phyloP scores from a whole-genome alignment of 2,329 filamentous ascomycete species.

The Reticulascus tulasneorum region DNA sequence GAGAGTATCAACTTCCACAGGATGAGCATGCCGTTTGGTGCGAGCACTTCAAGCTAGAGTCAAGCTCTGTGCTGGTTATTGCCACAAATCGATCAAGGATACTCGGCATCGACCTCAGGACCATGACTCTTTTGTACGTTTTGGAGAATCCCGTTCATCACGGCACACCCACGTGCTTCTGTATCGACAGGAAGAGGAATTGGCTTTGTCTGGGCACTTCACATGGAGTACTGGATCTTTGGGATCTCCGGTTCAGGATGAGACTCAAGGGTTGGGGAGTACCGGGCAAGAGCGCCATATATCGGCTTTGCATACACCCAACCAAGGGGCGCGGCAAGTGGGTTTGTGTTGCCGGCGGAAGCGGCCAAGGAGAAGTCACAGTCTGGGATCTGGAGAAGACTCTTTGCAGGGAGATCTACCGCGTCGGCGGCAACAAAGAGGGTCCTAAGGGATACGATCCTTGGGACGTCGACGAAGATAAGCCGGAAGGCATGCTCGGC shows the following conservation, averaged over 20 bases:
- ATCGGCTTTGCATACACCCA: constrained; percentile 75
- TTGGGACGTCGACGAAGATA: constrained; percentile 87
- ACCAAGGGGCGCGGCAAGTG: constrained; percentile 74
- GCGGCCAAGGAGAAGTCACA: constrained; percentile 81
- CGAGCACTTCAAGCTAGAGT: constrained; percentile 83
- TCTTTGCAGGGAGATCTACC: constrained; percentile 84
- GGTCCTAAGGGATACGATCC: constrained; percentile 68
- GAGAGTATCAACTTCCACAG: constrained; percentile 72
- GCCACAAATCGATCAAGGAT: constrained; percentile 84
- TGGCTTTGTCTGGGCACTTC: constrained; percentile 92
- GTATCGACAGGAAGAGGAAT: constrained; percentile 77
- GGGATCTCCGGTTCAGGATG: constrained; percentile 94
- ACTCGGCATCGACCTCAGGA: constrained; percentile 78
- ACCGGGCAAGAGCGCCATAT: constrained; percentile 73
- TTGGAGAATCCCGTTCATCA: constrained; percentile 88
- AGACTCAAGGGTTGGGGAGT: constrained; percentile 86
- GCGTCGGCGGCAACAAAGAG: constrained; percentile 60
- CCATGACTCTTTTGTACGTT: constrained; percentile 76
- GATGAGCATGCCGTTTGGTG: constrained; percentile 84
- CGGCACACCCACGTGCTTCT: constrained; percentile 87
- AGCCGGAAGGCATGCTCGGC: constrained; percentile 78
- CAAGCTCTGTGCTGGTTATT: constrained; percentile 75
- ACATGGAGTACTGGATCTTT: constrained; percentile 87
- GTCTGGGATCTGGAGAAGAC: constrained; percentile 95
- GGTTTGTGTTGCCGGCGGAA: constrained; percentile 86